Evolutionary conservation across 805 yeast genomes (phyloP), one percentile per base, ranked within the genome.

Genomic region (Lipomyces starkeyi): DNA sequence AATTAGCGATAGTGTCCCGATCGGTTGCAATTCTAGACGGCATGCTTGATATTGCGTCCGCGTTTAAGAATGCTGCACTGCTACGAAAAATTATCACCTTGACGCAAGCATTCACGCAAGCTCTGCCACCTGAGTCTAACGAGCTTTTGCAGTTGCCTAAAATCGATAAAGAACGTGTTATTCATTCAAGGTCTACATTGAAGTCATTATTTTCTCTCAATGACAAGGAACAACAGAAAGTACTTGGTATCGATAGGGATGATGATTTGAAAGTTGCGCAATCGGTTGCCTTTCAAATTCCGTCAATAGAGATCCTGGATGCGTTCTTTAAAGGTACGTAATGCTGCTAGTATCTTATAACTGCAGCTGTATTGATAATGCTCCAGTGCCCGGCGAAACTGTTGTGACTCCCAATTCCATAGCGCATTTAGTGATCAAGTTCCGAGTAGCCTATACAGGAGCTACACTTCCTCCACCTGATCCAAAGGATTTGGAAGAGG

Each of bases 331-430:
- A 69, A 54, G 70, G 70, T 67, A 40, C 17, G 54, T 25, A 11
- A n/a, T 53, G n/a, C n/a, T 27, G 17, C 14, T 29, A 34, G 32
- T 37, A 34, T 13, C 29, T 43, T 3, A 27, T 22, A 9, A 32
- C 54, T 52, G 29, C 32, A 17, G 3, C 29, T 7, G 35, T 37
- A 56, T 66, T 55, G 52, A 57, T 35, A 29, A 3, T n/a, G 92
- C 92, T 80, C 84, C 85, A 70, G 97, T 94, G 56, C 94, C 97
- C 2, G 98, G 98, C 43, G 98, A 93, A 81, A 76, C 79, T 17
- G 87, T 91, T 35, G 74, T 76, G 25, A 86, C 93, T 0, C 89
- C 97, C 34, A 83, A 85, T 32, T 86, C 98, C 1, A 84, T 85
- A 60, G 87, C 91, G 8, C 93, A 91, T 78, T 81, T 96, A 67